Percentiles rank a stretch among this genome's conserved stretches.
These are phyloP conservation scores for Hypoxylon lienhwacheense DNA, from an alignment of 495 filamentous ascomycete genomes.

Conservation along the genomic window DNA sequence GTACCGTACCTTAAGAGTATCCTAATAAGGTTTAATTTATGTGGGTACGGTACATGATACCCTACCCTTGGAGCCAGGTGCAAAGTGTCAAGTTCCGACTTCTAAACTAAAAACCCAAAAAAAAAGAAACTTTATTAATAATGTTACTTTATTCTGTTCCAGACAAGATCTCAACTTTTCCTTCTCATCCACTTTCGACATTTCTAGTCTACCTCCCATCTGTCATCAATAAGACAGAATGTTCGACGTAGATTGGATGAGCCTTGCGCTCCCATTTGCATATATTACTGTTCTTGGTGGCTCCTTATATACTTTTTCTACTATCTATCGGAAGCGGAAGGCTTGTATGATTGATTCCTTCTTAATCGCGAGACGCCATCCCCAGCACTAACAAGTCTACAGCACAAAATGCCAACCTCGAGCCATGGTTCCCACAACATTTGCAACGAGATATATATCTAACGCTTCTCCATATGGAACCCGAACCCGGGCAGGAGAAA, in stretches of 20 bases:
- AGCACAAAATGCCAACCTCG: slow-evolving; percentile 78
- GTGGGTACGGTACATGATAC: background rate
- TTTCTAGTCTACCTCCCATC: background rate
- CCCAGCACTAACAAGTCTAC: slow-evolving; percentile 27
- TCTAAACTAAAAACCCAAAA: too few species aligned
- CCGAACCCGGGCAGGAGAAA: slow-evolving; percentile 68
- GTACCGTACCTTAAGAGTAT: too few species aligned
- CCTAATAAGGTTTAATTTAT: slow-evolving; percentile 7
- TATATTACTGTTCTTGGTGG: slow-evolving; percentile 86
- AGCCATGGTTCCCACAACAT: slow-evolving; percentile 90
- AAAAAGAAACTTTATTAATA: too few species aligned
- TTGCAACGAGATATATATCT: slow-evolving; percentile 92
- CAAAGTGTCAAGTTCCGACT: slow-evolving; percentile 44
- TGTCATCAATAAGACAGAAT: slow-evolving; percentile 40
- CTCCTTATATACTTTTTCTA: slow-evolving; percentile 87
- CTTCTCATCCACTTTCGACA: slow-evolving; percentile 13
- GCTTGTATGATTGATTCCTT: slow-evolving; percentile 61
- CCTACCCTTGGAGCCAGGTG: slow-evolving; percentile 21
- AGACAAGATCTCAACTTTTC: slow-evolving; percentile 12
- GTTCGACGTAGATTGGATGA: slow-evolving; percentile 73
- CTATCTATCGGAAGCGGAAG: slow-evolving; percentile 91
- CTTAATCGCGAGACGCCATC: background rate
- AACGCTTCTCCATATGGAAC: slow-evolving; percentile 84
- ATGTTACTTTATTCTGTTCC: too few species aligned
- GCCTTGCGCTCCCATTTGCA: slow-evolving; percentile 77